phyloP scores from a whole-genome alignment of 148 eudicot genomes.

The Persicaria maculosa region DNA sequence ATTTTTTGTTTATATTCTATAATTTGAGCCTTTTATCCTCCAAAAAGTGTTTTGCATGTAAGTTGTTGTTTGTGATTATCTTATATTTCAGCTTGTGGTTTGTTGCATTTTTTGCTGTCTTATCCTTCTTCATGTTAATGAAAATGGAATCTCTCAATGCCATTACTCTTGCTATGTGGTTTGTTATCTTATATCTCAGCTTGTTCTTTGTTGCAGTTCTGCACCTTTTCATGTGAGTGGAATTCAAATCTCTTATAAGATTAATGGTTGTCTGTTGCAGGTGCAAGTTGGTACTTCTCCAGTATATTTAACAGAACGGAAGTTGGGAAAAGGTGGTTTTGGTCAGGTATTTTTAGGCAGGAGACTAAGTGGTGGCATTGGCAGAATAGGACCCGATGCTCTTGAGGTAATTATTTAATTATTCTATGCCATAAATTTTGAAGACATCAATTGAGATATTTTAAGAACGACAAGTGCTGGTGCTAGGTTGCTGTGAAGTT shows the following conservation, averaged over 20 bases:
- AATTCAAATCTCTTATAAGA: not conserved
- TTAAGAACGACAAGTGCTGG: constrained; percentile 10
- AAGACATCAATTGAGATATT: not conserved
- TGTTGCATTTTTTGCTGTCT: not conserved
- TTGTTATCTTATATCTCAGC: not conserved
- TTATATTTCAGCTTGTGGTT: not conserved
- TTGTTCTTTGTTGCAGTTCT: not conserved
- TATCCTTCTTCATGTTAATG: not conserved
- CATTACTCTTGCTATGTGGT: not conserved
- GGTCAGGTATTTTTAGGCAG: constrained; percentile 96
- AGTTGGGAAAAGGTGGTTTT: constrained; percentile 96
- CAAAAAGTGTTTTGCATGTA: not conserved
- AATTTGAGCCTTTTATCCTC: not conserved
- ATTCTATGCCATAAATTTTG: not conserved
- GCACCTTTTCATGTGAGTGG: not conserved
- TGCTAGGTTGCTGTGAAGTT: constrained; percentile 81
- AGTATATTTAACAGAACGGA: constrained; percentile 63
- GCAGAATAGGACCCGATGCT: constrained; percentile 84
- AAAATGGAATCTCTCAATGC: not conserved
- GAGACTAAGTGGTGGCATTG: constrained; percentile 69
- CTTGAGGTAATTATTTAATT: constrained; percentile 46
- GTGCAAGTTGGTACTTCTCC: constrained; percentile 93
- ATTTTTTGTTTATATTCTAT: not conserved
- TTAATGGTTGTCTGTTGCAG: constrained; percentile 28
- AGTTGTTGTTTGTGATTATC: not conserved